Evolutionary conservation across 169 alveolate species (phyloP), one percentile per base, ranked within the genome.

Genomic region (Cryptosporidium meleagridis): DNA sequence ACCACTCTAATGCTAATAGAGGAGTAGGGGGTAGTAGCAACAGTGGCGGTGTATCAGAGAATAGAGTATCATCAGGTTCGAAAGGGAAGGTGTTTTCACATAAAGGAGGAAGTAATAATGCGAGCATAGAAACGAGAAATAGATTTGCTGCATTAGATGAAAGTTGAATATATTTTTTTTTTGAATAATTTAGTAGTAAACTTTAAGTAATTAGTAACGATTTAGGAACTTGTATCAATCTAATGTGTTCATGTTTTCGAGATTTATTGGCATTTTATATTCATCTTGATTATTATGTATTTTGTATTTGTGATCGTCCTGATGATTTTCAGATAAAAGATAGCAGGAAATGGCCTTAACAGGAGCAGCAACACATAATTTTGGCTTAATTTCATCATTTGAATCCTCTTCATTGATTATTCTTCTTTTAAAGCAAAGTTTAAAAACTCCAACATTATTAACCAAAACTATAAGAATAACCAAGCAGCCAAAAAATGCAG

Each of bases 391-490:
- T 67, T 33, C 52, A 9, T 33, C 45, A 12, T 10, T 52, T 5
- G 59, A 26, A 48, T 53, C 52, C 16, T 26, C 59, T n/a, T 73
- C 59, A 37, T 31, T 37, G 12, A 73, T n/a, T 10, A 35, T 55
- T 52, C 86, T 73, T 26, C 89, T 37, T 44, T 65, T 59, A n/a
- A 80, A 80, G 29, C 89, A 80, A 29, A 80, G 26, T 12, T 80
- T 41, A 41, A 80, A 80, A n/a, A 80, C 89, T n/a, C 89, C 89
- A 5, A 80, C 89, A 62, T 80, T 80, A 39, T 80, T 80, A 18
- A 80, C 89, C 18, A 80, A 58, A 39, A 80, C 80, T 5, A 80
- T 80, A 41, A 80, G 70, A 8, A 80, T 62, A 62, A 80, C 75
- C 18, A 80, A 65, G 12, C 89, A 80, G 10, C 89, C 89, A 48